Evolutionary conservation across 2,329 filamentous ascomycete genomes (phyloP), one percentile per base, ranked within the genome.

Genomic region (Lecanicillium sp.): DNA sequence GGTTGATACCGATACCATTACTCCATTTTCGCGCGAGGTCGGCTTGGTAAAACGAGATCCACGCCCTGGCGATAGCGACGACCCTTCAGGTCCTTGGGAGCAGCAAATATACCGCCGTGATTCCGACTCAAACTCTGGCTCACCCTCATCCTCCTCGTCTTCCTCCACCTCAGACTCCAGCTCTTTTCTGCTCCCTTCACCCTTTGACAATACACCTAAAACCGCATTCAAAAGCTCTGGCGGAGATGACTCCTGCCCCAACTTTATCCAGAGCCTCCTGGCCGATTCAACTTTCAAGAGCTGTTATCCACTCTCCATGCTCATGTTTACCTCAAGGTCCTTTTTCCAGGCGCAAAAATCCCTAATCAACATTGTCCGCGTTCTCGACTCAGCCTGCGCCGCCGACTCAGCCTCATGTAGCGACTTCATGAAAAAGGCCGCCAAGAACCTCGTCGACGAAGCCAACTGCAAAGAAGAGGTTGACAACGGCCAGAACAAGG

Each of bases 341-440:
- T 95, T 95, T 64, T 96, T 96, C 66, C 68, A 86, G 40, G 80
- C 81, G 14, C 73, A 82, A 45, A 81, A 77, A 53, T 83, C 84
- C 5, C 68, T 83, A 27, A 68, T 84, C 35, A 71, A 73, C 49
- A 83, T 90, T 43, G 85, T 87, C 2, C 76, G 78, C 44, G 80
- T 85, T 15, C 77, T 98, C 37, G 85, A 95, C 49, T 75, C 78
- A 13, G 77, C 86, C 9, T 98, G 92, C 59, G 67, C 68, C 4
- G 80, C 80, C 43, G 70, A 89, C 50, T 64, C 78, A 39, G 64
- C 68, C 6, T 64, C 67, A 43, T 98, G 92, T 67, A 70, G 70
- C 22, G 52, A 61, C 3, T 74, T 83, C 45, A 78, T 95, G 63
- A 59, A 68, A 35, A 55, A 63, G 3, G 70, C 88, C 12, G 86